phyloP scores from a whole-genome alignment of 495 filamentous ascomycete species.

The Talaromyces adpressus region DNA sequence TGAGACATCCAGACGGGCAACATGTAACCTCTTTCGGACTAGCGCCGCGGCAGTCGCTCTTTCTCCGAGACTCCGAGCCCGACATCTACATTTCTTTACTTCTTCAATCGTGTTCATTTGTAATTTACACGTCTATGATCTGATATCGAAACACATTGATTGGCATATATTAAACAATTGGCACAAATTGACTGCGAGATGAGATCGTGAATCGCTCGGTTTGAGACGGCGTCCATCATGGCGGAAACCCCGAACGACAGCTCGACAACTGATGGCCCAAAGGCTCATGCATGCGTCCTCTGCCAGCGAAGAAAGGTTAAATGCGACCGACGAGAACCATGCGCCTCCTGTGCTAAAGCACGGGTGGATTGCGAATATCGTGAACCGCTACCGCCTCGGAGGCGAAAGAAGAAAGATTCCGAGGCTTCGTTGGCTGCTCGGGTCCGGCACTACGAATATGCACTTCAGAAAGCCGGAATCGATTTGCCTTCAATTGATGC shows the following conservation, averaged over 20 bases:
- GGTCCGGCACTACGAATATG: conserved; percentile 46
- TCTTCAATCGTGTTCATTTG: background rate
- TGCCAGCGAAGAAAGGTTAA: conserved; percentile 58
- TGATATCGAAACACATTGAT: background rate
- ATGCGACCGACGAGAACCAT: conserved; percentile 54
- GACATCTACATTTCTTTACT: background rate
- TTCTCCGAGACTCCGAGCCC: background rate
- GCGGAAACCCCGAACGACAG: background rate
- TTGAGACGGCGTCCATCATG: background rate
- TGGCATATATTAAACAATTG: background rate
- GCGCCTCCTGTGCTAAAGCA: conserved; percentile 54
- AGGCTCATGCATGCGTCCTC: conserved; percentile 46
- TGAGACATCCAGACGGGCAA: background rate
- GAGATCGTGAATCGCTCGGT: background rate
- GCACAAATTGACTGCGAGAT: background rate
- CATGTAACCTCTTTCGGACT: background rate
- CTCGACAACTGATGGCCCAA: background rate
- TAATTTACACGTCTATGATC: background rate
- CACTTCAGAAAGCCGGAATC: conserved; percentile 46
- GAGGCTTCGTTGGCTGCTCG: conserved; percentile 48
- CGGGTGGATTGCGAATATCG: conserved; percentile 47
- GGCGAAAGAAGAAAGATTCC: conserved; percentile 47
- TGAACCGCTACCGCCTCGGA: conserved; percentile 45
- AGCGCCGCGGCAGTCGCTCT: background rate
- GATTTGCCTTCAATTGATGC: conserved; percentile 22